A percentile compares a stretch with the other conserved stretches of the same genome.
phyloP scores from a whole-genome alignment of 768 basidiomycete species.

The Mycena amicta region DNA sequence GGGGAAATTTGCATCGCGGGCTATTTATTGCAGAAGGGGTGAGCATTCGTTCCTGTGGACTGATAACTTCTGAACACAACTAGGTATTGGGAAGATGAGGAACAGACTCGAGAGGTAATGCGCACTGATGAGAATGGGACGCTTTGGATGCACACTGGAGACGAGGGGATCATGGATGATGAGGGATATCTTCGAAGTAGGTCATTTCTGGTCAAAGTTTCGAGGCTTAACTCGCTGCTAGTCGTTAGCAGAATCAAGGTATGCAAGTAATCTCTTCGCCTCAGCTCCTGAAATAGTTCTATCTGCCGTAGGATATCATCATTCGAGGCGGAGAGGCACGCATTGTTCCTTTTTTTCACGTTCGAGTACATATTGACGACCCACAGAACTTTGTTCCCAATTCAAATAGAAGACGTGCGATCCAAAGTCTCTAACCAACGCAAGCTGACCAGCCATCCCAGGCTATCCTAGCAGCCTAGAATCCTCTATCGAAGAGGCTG shows the following conservation, averaged over 20 bases:
- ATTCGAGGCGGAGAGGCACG: constrained; percentile 83
- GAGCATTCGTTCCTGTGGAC: constrained; percentile 19
- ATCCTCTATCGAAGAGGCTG: constrained; percentile 65
- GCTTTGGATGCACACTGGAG: constrained; percentile 85
- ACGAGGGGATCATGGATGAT: constrained; percentile 79
- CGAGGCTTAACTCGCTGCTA: constrained; percentile 28
- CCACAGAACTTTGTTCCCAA: constrained; percentile 74
- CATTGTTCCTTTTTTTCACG: too few relatives aligned
- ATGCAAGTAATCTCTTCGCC: background rate
- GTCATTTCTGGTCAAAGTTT: constrained; percentile 25
- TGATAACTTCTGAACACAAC: background rate
- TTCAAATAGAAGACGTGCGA: constrained; percentile 76
- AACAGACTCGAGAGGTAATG: constrained; percentile 66
- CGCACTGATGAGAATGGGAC: constrained; percentile 53
- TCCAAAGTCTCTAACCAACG: background rate
- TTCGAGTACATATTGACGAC: too few relatives aligned
- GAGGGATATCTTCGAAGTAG: constrained; percentile 77
- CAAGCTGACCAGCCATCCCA: background rate
- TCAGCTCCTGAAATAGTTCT: background rate
- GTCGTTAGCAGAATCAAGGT: constrained; percentile 83
- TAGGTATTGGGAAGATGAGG: constrained; percentile 78
- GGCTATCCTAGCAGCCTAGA: constrained; percentile 17
- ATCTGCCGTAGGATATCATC: constrained; percentile 67
- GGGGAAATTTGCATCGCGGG: constrained; percentile 78
- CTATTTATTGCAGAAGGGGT: constrained; percentile 83